Conservation (phyloP, 805 yeast genomes). For the Candida qinlingensis region DNA sequence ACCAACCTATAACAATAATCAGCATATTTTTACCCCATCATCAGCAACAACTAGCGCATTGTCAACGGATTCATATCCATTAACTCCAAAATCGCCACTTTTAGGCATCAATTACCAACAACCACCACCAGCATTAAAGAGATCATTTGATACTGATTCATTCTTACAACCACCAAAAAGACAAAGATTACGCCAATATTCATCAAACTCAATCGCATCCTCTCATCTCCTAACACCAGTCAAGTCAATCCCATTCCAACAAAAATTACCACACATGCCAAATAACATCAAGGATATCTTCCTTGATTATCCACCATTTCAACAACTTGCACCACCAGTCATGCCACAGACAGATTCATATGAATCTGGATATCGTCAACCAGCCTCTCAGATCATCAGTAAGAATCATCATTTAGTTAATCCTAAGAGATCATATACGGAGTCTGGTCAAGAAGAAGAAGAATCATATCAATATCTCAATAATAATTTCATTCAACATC, state of each 20-base stretch:
- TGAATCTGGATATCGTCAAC: too few species aligned
- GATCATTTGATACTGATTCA: not conserved
- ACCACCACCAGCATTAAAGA: not conserved
- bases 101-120: conserved; percentile 3
- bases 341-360: too few species aligned
- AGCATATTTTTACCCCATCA: not conserved
- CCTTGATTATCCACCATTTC: not conserved
- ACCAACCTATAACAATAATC: not conserved
- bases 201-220: not conserved
- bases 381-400: too few species aligned
- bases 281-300: not conserved
- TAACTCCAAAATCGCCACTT: conserved; percentile 22
- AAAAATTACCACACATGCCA: not conserved
- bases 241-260: not conserved
- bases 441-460: not conserved
- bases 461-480: not conserved
- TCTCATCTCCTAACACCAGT: conserved; percentile 1
- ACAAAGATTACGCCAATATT: not conserved
- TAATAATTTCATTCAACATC: conserved; percentile 2
- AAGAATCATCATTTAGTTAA: too few species aligned
- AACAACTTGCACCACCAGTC: not conserved
- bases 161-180: not conserved
- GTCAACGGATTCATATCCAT: conserved; percentile 7
- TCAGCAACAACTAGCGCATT: not conserved
- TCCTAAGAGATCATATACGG: not conserved